These are phyloP conservation scores for Cladosporium halotolerans DNA, from an alignment of 2,329 filamentous ascomycete genomes.

Conservation along the genomic window DNA sequence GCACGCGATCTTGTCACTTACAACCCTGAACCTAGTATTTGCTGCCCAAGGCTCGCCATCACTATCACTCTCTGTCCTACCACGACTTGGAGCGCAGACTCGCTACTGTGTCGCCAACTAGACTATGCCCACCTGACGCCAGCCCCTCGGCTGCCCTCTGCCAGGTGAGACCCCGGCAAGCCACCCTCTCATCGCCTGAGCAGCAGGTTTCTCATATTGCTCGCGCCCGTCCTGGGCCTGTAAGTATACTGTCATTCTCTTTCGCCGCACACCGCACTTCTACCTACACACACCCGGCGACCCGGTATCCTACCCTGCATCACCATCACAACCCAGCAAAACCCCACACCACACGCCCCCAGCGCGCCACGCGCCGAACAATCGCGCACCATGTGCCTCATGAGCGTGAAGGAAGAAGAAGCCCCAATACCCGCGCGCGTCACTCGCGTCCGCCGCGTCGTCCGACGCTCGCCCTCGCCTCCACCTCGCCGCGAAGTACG, in stretches of 20 bases:
- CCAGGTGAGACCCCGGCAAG: slow-evolving; percentile 9
- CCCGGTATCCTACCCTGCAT: neutral
- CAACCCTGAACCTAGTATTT: slow-evolving; percentile 2
- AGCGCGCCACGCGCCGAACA: neutral
- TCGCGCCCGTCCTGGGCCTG: neutral
- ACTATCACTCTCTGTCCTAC: too few relatives aligned
- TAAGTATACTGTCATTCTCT: slow-evolving; percentile 7
- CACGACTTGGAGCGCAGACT: too few relatives aligned
- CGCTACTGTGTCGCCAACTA: too few relatives aligned
- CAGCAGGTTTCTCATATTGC: slow-evolving; percentile 8
- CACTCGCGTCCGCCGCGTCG: slow-evolving; percentile 33
- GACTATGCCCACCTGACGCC: neutral
- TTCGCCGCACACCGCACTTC: neutral
- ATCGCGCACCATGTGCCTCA: slow-evolving; percentile 37
- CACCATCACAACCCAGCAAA: neutral
- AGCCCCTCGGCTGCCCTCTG: neutral
- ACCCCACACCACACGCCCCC: neutral
- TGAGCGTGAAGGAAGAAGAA: slow-evolving; percentile 41
- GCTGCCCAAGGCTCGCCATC: slow-evolving; percentile 2
- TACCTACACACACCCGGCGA: too few relatives aligned
- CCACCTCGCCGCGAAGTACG: slow-evolving; percentile 19
- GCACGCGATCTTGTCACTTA: slow-evolving; percentile 2
- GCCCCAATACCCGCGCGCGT: slow-evolving; percentile 25
- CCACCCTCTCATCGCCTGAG: slow-evolving; percentile 7
- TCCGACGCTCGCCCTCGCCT: slow-evolving; percentile 23